phyloP scores from a whole-genome alignment of 2,329 filamentous ascomycete genomes.

The Alternaria burnsii region DNA sequence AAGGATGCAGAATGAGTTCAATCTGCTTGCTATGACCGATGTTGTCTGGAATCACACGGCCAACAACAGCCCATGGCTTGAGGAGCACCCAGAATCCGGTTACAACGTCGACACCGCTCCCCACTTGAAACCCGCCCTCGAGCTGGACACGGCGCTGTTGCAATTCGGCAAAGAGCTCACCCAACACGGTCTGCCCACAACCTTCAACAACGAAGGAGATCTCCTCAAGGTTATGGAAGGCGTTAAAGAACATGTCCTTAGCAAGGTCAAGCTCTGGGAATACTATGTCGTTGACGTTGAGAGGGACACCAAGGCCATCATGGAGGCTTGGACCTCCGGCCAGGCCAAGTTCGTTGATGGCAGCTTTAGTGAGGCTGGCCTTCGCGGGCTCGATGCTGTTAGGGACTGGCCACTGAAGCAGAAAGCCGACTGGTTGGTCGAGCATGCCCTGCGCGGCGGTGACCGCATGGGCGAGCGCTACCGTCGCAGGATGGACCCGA shows the following conservation, averaged over 20 bases:
- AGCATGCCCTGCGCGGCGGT: slow-evolving; percentile 73
- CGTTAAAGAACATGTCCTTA: slow-evolving; percentile 81
- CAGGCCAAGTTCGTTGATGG: slow-evolving; percentile 64
- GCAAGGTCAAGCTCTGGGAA: slow-evolving; percentile 85
- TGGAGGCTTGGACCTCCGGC: slow-evolving; percentile 75
- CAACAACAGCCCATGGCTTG: slow-evolving; percentile 91
- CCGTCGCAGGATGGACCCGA: slow-evolving; percentile 74
- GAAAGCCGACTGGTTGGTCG: slow-evolving; percentile 70
- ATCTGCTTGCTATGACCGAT: slow-evolving; percentile 87
- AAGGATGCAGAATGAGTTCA: slow-evolving; percentile 84
- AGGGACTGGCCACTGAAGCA: slow-evolving; percentile 64
- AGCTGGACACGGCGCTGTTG: slow-evolving; percentile 79
- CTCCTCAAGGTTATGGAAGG: slow-evolving; percentile 82
- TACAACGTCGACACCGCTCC: slow-evolving; percentile 95
- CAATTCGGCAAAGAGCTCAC: slow-evolving; percentile 69
- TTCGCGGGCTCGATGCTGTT: slow-evolving; percentile 62
- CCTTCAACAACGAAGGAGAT: slow-evolving; percentile 75
- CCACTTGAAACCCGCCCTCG: slow-evolving; percentile 70
- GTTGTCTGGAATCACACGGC: slow-evolving; percentile 99
- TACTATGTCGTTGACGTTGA: slow-evolving; percentile 88
- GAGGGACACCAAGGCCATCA: slow-evolving; percentile 70
- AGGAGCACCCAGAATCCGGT: slow-evolving; percentile 92
- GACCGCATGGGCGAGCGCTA: slow-evolving; percentile 84
- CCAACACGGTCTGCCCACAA: slow-evolving; percentile 76
- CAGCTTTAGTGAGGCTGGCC: slow-evolving; percentile 57